Evolutionary conservation across 202 grass and related monocot genomes (phyloP).

Genomic region (Panicum virgatum): DNA sequence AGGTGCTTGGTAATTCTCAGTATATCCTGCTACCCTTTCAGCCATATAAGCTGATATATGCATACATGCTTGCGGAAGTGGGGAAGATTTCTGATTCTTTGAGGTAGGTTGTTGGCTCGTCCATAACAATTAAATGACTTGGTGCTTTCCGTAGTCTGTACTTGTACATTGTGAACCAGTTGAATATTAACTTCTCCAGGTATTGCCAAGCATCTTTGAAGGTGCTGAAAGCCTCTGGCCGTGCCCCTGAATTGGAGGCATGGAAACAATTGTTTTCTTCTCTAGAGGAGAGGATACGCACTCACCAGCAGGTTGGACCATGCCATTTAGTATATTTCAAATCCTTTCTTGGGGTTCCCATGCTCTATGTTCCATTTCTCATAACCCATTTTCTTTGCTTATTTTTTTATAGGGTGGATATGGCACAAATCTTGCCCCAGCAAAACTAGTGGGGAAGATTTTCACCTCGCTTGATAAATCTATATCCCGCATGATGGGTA

Average conservation of each 20-base stretch:
- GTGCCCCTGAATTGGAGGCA: slow-evolving; percentile 83
- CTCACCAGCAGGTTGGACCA: slow-evolving; percentile 76
- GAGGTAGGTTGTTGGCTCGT: slow-evolving; percentile 57
- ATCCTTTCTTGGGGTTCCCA: background rate
- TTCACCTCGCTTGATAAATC: slow-evolving; percentile 88
- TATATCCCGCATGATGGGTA: slow-evolving; percentile 92
- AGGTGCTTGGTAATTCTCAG: slow-evolving; percentile 97
- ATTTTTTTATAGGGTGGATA: slow-evolving; percentile 71
- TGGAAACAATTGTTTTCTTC: slow-evolving; percentile 89
- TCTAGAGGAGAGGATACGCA: slow-evolving; percentile 84
- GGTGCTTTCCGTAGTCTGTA: slow-evolving; percentile 18
- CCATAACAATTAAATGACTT: background rate
- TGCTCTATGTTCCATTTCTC: background rate
- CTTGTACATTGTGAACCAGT: slow-evolving; percentile 35
- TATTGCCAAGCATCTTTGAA: slow-evolving; percentile 96
- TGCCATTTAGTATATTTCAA: slow-evolving; percentile 4
- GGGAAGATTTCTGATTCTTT: slow-evolving; percentile 89
- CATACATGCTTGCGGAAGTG: slow-evolving; percentile 93
- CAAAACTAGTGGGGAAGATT: slow-evolving; percentile 88
- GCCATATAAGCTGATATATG: slow-evolving; percentile 98
- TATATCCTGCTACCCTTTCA: slow-evolving; percentile 87
- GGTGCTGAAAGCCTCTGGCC: slow-evolving; percentile 80
- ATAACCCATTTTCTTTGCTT: slow-evolving; percentile 11
- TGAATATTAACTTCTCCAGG: slow-evolving; percentile 52
- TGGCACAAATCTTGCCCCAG: slow-evolving; percentile 77